Base-by-base conservation (phyloP, 2,329 filamentous ascomycete genomes). In the Tolypocladium ophioglossoides region DNA sequence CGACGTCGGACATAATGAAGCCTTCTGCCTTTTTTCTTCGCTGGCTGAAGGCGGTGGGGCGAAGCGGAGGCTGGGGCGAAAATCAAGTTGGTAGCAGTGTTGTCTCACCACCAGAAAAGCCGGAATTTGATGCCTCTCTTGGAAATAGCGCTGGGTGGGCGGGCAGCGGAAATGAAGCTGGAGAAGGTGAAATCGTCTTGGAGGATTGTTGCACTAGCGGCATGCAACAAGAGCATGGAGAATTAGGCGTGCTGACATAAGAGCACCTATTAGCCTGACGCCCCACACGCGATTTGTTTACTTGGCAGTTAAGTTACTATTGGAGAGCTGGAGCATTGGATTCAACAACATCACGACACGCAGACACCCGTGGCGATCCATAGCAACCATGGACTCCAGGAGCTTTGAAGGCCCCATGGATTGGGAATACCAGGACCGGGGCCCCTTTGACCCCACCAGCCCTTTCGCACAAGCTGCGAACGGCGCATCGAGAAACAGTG, bases 391-490 rank as follows among this genome's bases (percentile, higher is more conserved):
- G 75, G 74, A 80, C 53, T 74, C 74, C 59, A 74, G 83, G 62
- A 81, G 77, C 2, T 78, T 73, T 58, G 82, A 85, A 68, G 74
- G 79, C 57, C 81, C 74, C 58, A 86, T 86, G 83, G 83, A 85
- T 62, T 86, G 80, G 79, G 80, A 85, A 64, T 85, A 82, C 66
- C 77, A 84, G 61, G 75, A 73, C 57, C 68, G 72, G 50, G 80
- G 77, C 2, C 81, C 80, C 20, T 68, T 82, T 56, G 83, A 85
- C 68, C 76, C 75, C 20, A 80, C 79, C 11, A 84, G 82, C 58
- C 83, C 83, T 2, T 85, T 85, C 65, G 73, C 77, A 22, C 78
- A 82, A 58, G 74, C 78, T 39, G 72, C 74, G 1, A 74, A 68
- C 62, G 66, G 63, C 50, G 64, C 67, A 44, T 64, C 68, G 50